Percentiles rank a stretch among this genome's conserved stretches.
Evolutionary conservation across 306 rosid genomes (phyloP).

Genomic region (Boehmeria nivea): DNA sequence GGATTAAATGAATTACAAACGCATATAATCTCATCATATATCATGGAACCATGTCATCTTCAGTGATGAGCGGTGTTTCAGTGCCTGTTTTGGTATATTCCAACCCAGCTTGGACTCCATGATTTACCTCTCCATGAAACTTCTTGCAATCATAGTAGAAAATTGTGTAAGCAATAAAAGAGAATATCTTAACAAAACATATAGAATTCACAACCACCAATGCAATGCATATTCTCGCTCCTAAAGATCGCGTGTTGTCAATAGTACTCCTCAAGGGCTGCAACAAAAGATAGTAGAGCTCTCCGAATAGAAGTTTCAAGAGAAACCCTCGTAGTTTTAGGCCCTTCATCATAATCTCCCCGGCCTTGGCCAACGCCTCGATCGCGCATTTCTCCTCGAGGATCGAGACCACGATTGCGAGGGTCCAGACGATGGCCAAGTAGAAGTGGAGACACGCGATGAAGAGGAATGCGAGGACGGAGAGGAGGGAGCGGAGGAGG

Average conservation of each 20-base stretch:
- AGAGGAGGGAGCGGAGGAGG: not conserved
- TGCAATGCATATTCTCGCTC: not conserved
- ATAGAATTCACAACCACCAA: not conserved
- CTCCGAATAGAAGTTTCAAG: slow-evolving; percentile 14
- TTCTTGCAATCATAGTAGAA: slow-evolving; percentile 31
- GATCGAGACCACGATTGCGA: slow-evolving; percentile 21
- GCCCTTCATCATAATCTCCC: slow-evolving; percentile 15
- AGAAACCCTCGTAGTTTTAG: slow-evolving; percentile 16
- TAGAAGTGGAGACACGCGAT: not conserved
- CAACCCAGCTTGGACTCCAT: not conserved
- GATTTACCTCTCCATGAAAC: slow-evolving; percentile 21
- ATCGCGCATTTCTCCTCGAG: slow-evolving; percentile 23
- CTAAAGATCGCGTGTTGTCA: not conserved
- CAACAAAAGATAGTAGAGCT: not conserved
- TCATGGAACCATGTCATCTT: not conserved
- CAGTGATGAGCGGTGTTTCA: not conserved
- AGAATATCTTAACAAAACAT: slow-evolving; percentile 8
- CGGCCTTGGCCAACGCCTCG: slow-evolving; percentile 28
- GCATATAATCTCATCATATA: no score
- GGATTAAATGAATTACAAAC: no score
- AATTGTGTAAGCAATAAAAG: slow-evolving; percentile 13
- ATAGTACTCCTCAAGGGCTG: not conserved
- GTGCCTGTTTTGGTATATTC: not conserved
- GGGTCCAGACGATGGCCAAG: slow-evolving; percentile 19
- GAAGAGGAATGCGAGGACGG: not conserved